phyloP scores from a whole-genome alignment of 129 eudicot genomes.

The Centella asiatica region DNA sequence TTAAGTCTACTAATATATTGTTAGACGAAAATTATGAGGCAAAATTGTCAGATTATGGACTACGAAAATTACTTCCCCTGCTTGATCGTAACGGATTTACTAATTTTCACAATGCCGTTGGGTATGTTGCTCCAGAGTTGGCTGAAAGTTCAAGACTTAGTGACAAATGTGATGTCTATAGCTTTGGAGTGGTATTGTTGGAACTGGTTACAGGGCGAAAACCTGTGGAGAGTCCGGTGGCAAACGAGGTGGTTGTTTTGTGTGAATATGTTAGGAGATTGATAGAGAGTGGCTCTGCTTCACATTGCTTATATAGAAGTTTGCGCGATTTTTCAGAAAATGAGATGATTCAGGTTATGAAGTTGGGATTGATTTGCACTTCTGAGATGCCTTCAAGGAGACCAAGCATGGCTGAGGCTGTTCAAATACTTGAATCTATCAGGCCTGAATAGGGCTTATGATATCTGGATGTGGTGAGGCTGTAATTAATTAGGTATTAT shows the following conservation, averaged over 20 bases:
- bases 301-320: slow-evolving; percentile 73
- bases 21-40: slow-evolving; percentile 57
- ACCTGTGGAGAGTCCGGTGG: slow-evolving; percentile 66
- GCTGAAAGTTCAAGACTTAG: slow-evolving; percentile 68
- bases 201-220: slow-evolving; percentile 85
- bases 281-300: slow-evolving; percentile 70
- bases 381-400: slow-evolving; percentile 58
- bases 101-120: slow-evolving; percentile 71
- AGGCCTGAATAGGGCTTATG: slow-evolving; percentile 38
- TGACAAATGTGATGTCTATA: slow-evolving; percentile 90
- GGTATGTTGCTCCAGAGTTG: slow-evolving; percentile 90
- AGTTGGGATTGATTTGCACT: slow-evolving; percentile 76
- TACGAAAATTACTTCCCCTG: slow-evolving; percentile 64
- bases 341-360: slow-evolving; percentile 88
- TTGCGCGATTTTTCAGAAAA: slow-evolving; percentile 65
- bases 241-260: slow-evolving; percentile 68
- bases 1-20: slow-evolving; percentile 77
- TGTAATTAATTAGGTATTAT: no score
- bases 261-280: slow-evolving; percentile 70
- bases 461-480: background rate
- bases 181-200: slow-evolving; percentile 82
- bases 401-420: slow-evolving; percentile 94
- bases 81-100: slow-evolving; percentile 60
- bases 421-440: slow-evolving; percentile 85
- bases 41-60: slow-evolving; percentile 77